Conservation (phyloP, 768 basidiomycete genomes). For the Austroboletus festivus region DNA sequence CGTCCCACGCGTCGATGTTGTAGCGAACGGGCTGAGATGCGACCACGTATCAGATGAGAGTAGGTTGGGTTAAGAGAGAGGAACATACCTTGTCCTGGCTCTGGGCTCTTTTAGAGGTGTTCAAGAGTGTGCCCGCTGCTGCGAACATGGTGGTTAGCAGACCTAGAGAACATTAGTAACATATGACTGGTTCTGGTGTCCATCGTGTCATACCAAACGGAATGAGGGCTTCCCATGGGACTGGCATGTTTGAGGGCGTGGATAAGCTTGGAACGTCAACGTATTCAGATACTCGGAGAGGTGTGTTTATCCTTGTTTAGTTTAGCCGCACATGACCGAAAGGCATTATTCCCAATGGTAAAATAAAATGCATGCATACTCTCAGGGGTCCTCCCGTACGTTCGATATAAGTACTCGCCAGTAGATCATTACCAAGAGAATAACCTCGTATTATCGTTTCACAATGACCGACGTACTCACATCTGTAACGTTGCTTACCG, state of each 20-base stretch:
- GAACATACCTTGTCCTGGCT: slow-evolving; percentile 83
- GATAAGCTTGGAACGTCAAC: neutral
- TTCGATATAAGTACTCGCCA: slow-evolving; percentile 2
- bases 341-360: neutral
- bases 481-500: slow-evolving; percentile 8
- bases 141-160: slow-evolving; percentile 87
- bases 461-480: slow-evolving; percentile 8
- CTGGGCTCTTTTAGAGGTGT: slow-evolving; percentile 71
- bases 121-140: slow-evolving; percentile 84
- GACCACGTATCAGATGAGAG: neutral
- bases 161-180: slow-evolving; percentile 42
- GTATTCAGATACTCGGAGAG: neutral
- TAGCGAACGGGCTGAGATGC: slow-evolving; percentile 72
- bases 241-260: slow-evolving; percentile 85
- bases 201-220: slow-evolving; percentile 66
- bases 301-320: slow-evolving; percentile 24
- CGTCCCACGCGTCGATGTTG: slow-evolving; percentile 85
- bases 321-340: no score
- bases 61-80: neutral
- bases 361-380: neutral
- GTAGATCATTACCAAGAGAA: neutral
- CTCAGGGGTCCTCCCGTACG: slow-evolving; percentile 1
- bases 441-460: neutral
- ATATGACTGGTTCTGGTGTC: neutral
- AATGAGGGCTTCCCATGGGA: slow-evolving; percentile 96